Percentiles rank a stretch among this genome's conserved stretches.
Conservation (phyloP, 352 stramenopile species). For the Globisporangium solare region DNA sequence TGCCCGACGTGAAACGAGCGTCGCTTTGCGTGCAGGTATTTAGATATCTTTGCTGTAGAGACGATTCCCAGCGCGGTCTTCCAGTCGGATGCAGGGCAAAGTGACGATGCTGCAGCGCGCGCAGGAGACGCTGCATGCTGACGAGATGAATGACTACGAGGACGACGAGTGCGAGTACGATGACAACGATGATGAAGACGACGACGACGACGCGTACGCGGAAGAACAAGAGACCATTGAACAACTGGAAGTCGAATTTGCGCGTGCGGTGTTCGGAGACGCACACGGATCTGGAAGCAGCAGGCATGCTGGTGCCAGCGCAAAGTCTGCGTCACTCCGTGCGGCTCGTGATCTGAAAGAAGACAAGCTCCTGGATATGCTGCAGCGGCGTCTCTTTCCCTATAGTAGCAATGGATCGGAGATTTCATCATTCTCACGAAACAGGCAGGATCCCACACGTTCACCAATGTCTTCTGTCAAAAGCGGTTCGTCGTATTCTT, state of each 20-base stretch:
- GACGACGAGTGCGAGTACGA: conserved; percentile 13
- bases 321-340: not conserved
- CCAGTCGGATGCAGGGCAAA: conserved; percentile 3
- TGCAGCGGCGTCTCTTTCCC: conserved; percentile 17
- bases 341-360: conserved; percentile 7
- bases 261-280: conserved; percentile 4
- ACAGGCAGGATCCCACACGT: not conserved
- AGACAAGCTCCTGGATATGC: conserved; percentile 7
- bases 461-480: conserved; percentile 7
- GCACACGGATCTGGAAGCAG: not conserved
- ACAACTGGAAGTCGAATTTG: conserved; percentile 15
- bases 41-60: not conserved
- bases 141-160: conserved; percentile 14
- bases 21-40: not conserved
- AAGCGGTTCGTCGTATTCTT: not conserved
- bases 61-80: not conserved
- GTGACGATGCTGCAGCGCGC: not conserved
- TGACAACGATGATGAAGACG: conserved; percentile 9
- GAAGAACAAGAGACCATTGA: conserved; percentile 9
- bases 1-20: conserved; percentile 2
- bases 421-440: not conserved
- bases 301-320: too few relatives aligned
- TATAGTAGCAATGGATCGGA: conserved; percentile 3
- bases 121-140: not conserved
- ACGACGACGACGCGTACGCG: conserved; percentile 10